Conservation (phyloP, 306 rosid genomes). For the Calophaca sinica region DNA sequence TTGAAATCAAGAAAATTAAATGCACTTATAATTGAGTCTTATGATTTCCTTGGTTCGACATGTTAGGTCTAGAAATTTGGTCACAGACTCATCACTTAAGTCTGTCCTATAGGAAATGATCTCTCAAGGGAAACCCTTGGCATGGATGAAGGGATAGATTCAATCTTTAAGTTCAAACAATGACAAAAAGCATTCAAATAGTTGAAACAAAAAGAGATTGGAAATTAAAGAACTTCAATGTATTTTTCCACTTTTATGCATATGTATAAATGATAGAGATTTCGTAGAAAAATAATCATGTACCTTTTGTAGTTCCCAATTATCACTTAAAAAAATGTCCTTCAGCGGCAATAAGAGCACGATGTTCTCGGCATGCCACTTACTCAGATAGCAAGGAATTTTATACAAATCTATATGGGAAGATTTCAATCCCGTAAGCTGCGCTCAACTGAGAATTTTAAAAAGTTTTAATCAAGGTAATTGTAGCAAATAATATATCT, state of each 20-base stretch:
- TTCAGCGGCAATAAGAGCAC: no score
- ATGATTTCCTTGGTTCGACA: slow-evolving; percentile 35
- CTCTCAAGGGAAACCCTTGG: not conserved
- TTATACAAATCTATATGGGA: slow-evolving; percentile 16
- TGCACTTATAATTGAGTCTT: no score
- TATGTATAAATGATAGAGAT: not conserved
- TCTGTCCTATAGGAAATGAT: slow-evolving; percentile 34
- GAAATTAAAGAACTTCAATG: not conserved
- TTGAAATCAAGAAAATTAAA: no score
- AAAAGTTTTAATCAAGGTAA: no score
- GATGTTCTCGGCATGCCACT: slow-evolving; percentile 15
- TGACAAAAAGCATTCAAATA: not conserved
- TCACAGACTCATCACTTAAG: slow-evolving; percentile 50
- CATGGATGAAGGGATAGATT: slow-evolving; percentile 16
- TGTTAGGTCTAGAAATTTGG: slow-evolving; percentile 51
- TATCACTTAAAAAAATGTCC: no score
- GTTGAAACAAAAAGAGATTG: not conserved
- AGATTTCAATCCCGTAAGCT: slow-evolving; percentile 24
- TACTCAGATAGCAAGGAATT: not conserved
- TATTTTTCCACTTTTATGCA: not conserved
- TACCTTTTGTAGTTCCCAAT: no score
- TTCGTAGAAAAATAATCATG: not conserved
- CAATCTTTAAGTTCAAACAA: not conserved
- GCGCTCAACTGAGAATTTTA: slow-evolving; percentile 27
- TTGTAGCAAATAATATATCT: no score